Conservation (phyloP, 73 alveolate genomes). For the Paramecium caudatum region DNA sequence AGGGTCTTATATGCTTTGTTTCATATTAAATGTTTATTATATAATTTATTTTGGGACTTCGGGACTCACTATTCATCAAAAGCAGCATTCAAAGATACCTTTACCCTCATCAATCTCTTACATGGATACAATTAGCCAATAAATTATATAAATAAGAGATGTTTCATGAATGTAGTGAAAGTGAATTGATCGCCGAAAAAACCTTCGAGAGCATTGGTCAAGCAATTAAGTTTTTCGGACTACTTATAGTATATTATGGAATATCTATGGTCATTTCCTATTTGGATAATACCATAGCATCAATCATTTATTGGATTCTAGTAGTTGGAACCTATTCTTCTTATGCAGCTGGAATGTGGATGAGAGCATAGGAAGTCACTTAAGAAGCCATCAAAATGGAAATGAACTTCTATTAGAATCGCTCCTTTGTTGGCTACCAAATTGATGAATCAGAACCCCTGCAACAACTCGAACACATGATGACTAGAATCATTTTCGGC, state of each 20-base stretch:
- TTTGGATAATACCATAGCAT: background rate
- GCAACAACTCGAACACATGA: background rate
- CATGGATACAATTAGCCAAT: background rate
- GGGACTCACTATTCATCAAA: conserved; percentile 28
- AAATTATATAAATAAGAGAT: conserved; percentile 4
- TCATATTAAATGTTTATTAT: conserved; percentile 35
- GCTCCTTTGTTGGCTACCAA: conserved; percentile 43
- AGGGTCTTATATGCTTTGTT: conserved; percentile 22
- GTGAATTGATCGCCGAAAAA: conserved; percentile 42
- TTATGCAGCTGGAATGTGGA: conserved; percentile 66
- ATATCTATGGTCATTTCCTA: background rate
- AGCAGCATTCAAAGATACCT: conserved; percentile 26
- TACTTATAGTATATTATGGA: background rate
- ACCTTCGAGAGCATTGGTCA: conserved; percentile 11
- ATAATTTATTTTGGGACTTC: conserved; percentile 44
- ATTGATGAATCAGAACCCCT: conserved; percentile 24
- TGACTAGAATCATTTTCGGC: conserved; percentile 45
- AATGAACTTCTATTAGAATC: background rate
- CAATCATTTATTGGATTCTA: conserved; percentile 1
- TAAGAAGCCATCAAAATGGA: conserved; percentile 57
- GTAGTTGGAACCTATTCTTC: background rate
- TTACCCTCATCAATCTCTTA: background rate
- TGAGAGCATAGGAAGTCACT: conserved; percentile 34
- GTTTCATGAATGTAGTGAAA: background rate
- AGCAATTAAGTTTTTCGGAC: background rate